Base-by-base conservation (phyloP, 2,329 filamentous ascomycete species). In the Aspergillus udagawae region DNA sequence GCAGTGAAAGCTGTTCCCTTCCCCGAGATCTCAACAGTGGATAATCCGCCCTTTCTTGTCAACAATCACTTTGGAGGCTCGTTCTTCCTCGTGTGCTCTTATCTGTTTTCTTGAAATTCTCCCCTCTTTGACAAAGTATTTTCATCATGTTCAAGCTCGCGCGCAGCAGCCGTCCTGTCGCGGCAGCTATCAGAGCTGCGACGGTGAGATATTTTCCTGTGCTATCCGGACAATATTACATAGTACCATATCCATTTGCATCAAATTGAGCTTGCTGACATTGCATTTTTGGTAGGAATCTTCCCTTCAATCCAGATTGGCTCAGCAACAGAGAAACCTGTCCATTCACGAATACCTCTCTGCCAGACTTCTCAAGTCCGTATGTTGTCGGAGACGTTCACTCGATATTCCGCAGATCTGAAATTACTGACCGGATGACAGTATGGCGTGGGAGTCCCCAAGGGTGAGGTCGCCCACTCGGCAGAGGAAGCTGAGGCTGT, bases 321-420 rank as follows among this genome's bases (percentile, higher is more conserved):
- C 79, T 67, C 84, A 82, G 72, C 88, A 94, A 79, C 92, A 97
- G 80, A 86, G 94, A 82, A 87, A 89, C 73, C 86, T 99, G 74
- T 94, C 91, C 74, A 96, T 99, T 73, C 94, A 99, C 83, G 94
- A 99, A 82, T 97, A 97, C 82, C 89, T 93, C 73, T 97, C 94
- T 70, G 91, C 92, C 70, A 90, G 92, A 77, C 87, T 99, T 67
- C 85, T 99, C 72, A 90, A 86, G 72, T 79, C 78, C 68, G 84
- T 86, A 79, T 27, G 56, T 60, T 47, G 25, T 49, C 45, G 29
- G 7, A 44, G 42, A 47, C 41, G 4, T 27, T 9, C 28, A 45
- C 27, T 47, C 47, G 29, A 20, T 41, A 29, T 41, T 23, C 21
- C 38, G 52, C 25, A 28, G 49, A 60, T 50, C 29, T 49, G 38